Percentiles rank a stretch among this genome's conserved stretches.
phyloP scores from a whole-genome alignment of 345 rosid genomes.

The Brassica carinata region DNA sequence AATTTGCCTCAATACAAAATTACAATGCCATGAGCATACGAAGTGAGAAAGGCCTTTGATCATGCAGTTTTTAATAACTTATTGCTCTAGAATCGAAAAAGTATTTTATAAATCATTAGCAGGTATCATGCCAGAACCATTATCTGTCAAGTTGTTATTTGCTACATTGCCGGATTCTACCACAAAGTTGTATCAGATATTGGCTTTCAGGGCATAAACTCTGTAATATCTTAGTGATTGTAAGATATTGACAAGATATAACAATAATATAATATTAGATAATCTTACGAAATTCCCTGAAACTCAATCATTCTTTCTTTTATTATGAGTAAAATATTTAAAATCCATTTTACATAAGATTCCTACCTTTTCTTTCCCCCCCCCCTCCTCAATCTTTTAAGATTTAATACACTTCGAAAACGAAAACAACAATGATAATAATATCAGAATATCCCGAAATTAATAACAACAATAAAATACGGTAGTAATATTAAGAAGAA shows the following conservation, averaged over 20 bases:
- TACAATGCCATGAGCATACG: background rate
- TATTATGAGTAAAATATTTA: constrained; percentile 43
- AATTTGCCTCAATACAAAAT: background rate
- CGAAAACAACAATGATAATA: constrained; percentile 36
- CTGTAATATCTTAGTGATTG: constrained; percentile 24
- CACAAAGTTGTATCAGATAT: constrained; percentile 27
- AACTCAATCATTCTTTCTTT: constrained; percentile 32
- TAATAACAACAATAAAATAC: constrained; percentile 42
- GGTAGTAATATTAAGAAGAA: constrained; percentile 29
- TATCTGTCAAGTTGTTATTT: constrained; percentile 33
- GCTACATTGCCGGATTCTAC: constrained; percentile 25
- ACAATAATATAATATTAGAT: background rate
- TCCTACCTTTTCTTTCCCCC: constrained; percentile 12
- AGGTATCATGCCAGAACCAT: constrained; percentile 30
- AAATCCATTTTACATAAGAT: constrained; percentile 33
- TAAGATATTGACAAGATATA: constrained; percentile 15
- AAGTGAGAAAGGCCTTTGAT: background rate
- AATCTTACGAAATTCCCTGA: constrained; percentile 42
- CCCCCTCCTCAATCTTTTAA: constrained; percentile 39
- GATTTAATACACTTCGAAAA: constrained; percentile 42
- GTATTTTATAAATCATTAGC: constrained; percentile 6
- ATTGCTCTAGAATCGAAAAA: background rate
- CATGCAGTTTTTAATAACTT: background rate
- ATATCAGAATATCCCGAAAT: constrained; percentile 40
- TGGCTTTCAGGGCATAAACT: constrained; percentile 30